Evolutionary conservation across 495 filamentous ascomycete genomes (phyloP).

Genomic region (Durotheca rogersii): DNA sequence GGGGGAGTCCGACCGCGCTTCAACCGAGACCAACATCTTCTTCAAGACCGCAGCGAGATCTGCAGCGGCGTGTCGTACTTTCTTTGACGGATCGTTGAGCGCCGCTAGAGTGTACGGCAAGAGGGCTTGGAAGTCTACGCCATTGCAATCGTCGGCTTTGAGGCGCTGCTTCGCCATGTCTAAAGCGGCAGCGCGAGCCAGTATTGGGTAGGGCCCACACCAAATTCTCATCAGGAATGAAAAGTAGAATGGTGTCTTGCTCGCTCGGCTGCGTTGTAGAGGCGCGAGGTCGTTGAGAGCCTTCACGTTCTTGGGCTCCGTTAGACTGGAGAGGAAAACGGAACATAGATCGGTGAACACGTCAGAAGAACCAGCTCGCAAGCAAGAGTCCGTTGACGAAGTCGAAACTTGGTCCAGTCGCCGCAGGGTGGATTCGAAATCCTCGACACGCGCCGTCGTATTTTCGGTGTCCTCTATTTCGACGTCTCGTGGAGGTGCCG

Average conservation of each 20-base stretch:
- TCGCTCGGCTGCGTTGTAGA: conserved; percentile 56
- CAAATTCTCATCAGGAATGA: conserved; percentile 76
- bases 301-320: conserved; percentile 51
- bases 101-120: conserved; percentile 74
- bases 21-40: conserved; percentile 24
- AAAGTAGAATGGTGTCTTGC: conserved; percentile 64
- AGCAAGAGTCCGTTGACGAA: conserved; percentile 50
- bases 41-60: conserved; percentile 57
- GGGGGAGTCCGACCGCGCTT: conserved; percentile 24
- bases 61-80: conserved; percentile 72
- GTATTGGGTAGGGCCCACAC: conserved; percentile 66
- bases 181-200: conserved; percentile 67
- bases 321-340: conserved; percentile 60
- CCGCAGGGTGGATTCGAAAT: conserved; percentile 32
- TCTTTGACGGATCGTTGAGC: conserved; percentile 69
- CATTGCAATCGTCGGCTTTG: conserved; percentile 45
- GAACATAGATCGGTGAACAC: conserved; percentile 59
- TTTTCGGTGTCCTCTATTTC: conserved; percentile 50
- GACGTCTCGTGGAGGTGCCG: conserved; percentile 50
- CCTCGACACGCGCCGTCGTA: conserved; percentile 12
- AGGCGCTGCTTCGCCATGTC: conserved; percentile 57
- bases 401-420: conserved; percentile 36
- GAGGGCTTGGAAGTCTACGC: conserved; percentile 71
- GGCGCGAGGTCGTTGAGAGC: conserved; percentile 59
- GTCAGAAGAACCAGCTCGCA: conserved; percentile 43